These are phyloP conservation scores for Pestalotiopsis sp. DNA, from an alignment of 2,329 filamentous ascomycete genomes.

Conservation along the genomic window DNA sequence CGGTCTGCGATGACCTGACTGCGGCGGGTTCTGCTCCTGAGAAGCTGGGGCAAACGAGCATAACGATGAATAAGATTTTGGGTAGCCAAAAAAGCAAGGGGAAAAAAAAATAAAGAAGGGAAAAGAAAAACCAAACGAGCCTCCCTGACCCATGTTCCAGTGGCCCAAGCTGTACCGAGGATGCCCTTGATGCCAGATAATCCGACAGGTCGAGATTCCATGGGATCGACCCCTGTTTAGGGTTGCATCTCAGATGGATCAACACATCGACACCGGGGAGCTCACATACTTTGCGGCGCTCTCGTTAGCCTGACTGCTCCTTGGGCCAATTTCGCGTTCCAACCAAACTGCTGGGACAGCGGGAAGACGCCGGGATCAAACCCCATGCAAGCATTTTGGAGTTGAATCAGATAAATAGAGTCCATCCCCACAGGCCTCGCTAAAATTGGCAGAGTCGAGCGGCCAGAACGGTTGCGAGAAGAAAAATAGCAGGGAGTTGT, in stretches of 20 bases:
- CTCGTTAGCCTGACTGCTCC: not conserved
- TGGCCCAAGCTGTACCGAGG: not conserved
- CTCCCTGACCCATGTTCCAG: not conserved
- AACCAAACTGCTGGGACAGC: constrained; percentile 9
- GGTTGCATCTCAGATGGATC: constrained; percentile 10
- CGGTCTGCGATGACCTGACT: not conserved
- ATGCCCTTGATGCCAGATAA: not conserved
- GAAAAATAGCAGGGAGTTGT: not conserved
- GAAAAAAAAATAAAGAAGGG: not conserved
- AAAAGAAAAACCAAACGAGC: not conserved
- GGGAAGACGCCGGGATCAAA: not conserved
- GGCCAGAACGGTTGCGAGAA: not conserved
- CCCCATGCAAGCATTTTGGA: constrained; percentile 1
- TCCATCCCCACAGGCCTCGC: not conserved
- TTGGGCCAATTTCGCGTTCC: not conserved
- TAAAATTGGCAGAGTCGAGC: not conserved
- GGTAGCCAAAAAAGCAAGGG: not conserved
- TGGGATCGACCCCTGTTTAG: not conserved
- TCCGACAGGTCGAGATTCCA: constrained; percentile 2
- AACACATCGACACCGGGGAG: not conserved
- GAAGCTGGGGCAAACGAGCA: not conserved
- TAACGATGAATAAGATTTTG: not conserved
- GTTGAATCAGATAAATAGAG: constrained; percentile 11
- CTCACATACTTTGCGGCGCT: constrained; percentile 3
- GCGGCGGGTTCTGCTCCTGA: not conserved